These are phyloP conservation scores for Aspergillus latus DNA, from an alignment of 2,329 filamentous ascomycete genomes.

Conservation along the genomic window DNA sequence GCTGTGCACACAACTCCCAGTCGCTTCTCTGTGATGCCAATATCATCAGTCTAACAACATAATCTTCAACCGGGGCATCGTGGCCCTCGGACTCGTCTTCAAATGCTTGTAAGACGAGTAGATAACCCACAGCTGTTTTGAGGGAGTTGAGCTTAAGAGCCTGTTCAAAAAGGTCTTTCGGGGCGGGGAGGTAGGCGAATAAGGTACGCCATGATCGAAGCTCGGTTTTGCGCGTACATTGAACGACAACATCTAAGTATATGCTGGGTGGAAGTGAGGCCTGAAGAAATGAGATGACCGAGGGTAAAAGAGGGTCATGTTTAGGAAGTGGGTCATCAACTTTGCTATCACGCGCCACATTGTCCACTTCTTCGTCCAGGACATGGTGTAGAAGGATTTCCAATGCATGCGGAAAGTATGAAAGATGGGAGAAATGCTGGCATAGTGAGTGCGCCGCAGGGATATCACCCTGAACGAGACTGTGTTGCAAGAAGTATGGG, in stretches of 20 bases:
- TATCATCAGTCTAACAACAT: conserved; percentile 74
- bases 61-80: conserved; percentile 54
- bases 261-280: conserved; percentile 68
- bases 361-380: conserved; percentile 90
- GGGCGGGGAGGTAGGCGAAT: conserved; percentile 86
- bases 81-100: conserved; percentile 52
- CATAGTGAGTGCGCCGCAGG: conserved; percentile 77
- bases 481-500: conserved; percentile 78
- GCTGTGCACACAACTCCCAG: conserved; percentile 93
- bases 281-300: conserved; percentile 62
- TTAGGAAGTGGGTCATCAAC: conserved; percentile 26
- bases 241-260: conserved; percentile 92
- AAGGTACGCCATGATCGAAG: conserved; percentile 91
- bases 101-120: conserved; percentile 88
- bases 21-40: conserved; percentile 81
- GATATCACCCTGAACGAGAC: conserved; percentile 73
- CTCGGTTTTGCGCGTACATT: conserved; percentile 96
- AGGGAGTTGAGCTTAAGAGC: conserved; percentile 79
- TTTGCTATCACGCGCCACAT: conserved; percentile 36
- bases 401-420: conserved; percentile 89
- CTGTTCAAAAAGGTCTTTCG: conserved; percentile 90
- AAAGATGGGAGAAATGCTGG: conserved; percentile 79
- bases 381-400: conserved; percentile 92
- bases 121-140: conserved; percentile 93
- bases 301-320: conserved; percentile 42